Evolutionary conservation across 768 basidiomycete species (phyloP).

Genomic region (Cytidiella melzeri): DNA sequence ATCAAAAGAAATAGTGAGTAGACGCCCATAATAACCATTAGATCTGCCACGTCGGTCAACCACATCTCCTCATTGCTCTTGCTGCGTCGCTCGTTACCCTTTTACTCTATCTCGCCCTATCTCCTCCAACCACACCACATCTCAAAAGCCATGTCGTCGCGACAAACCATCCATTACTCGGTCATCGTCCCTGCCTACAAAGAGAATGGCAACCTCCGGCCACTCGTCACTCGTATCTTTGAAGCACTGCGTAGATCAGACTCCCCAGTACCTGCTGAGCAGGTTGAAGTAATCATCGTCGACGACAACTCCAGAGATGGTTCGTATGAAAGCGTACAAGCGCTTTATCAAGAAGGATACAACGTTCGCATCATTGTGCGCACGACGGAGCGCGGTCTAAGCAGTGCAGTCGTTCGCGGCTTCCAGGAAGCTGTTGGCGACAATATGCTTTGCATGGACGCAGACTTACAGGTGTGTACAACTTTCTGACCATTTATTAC

Average conservation of each 20-base stretch:
- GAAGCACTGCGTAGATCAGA: conserved; percentile 20
- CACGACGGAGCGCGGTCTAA: conserved; percentile 24
- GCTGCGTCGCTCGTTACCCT: too few species aligned
- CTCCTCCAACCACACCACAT: not conserved
- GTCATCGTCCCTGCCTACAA: conserved; percentile 25
- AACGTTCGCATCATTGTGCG: conserved; percentile 26
- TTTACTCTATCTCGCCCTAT: too few species aligned
- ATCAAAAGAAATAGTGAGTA: too few species aligned
- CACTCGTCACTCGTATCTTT: conserved; percentile 26
- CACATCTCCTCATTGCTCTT: not conserved
- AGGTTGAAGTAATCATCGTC: conserved; percentile 24
- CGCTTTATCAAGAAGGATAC: conserved; percentile 24
- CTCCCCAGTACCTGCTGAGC: conserved; percentile 21
- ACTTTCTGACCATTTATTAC: too few species aligned
- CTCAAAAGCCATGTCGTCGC: conserved; percentile 3
- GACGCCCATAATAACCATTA: not conserved
- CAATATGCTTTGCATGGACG: conserved; percentile 28
- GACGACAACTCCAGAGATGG: conserved; percentile 28
- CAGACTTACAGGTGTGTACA: conserved; percentile 23
- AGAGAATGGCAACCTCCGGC: conserved; percentile 24
- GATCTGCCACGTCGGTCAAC: not conserved
- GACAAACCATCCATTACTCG: conserved; percentile 17
- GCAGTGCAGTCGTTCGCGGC: conserved; percentile 24
- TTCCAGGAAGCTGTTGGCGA: conserved; percentile 26
- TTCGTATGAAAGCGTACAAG: conserved; percentile 21